Base-by-base conservation (phyloP, 2,329 filamentous ascomycete genomes). In the Colletotrichum sp. region DNA sequence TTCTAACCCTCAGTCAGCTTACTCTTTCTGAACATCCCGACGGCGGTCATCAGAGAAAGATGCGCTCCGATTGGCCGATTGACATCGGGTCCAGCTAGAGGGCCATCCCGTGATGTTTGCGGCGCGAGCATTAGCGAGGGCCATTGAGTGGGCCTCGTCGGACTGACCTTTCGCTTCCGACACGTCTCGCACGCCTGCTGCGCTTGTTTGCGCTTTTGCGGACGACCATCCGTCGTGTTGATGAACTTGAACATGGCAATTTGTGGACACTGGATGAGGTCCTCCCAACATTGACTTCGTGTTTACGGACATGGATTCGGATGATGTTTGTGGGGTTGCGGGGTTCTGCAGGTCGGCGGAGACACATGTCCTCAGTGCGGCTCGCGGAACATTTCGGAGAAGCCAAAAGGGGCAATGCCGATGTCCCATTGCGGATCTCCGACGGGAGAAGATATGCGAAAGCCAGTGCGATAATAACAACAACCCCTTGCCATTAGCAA, bases 211-310 rank as follows among this genome's bases (percentile, higher is more conserved):
- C 77, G 73, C 59, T 74, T 73, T 5, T 55, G 52, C 7, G 61
- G 57, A 19, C 61, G 76, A 8, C 60, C 57, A 15, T 74, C 74
- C 11, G 77, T 78, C 1, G 72, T 77, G 60, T 78, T 78, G 60
- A 78, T 74, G 66, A 78, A 78, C 60, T 73, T 78, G 25, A 78
- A 64, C 77, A 78, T 78, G 59, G 36, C 55, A 48, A n/a, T 25
- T 30, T 72, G 55, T 36, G 36, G 65, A 57, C 48, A 39, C 30
- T 57, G 9, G 39, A 66, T 66, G 63, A 48, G 44, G 7, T 44
- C 39, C 27, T 28, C 36, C 28, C 39, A 32, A 48, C 39, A 66
- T 48, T 48, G 52, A 32, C 66, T 68, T 68, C 25, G 66, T 27
- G 52, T 19, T 52, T 27, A 30, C 39, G 66, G 32, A 60, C 66